Evolutionary conservation across 2,329 filamentous ascomycete species (phyloP).

Genomic region (Magnaporthiopsis incrustans): DNA sequence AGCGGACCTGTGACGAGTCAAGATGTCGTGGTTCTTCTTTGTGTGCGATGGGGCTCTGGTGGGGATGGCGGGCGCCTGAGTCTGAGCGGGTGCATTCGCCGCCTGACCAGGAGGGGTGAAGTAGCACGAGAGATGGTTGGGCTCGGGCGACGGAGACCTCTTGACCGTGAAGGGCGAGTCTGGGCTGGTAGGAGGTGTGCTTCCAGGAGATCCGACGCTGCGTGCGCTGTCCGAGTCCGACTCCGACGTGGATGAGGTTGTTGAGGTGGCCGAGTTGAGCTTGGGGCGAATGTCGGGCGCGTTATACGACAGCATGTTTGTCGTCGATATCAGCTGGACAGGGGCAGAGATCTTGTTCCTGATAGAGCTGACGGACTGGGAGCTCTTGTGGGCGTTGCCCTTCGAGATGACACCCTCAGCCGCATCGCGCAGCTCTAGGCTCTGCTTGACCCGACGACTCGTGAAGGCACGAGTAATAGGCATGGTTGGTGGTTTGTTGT

Average conservation of each 20-base stretch:
- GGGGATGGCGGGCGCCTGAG: slow-evolving; percentile 61
- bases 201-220: slow-evolving; percentile 42
- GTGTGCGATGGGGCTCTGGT: slow-evolving; percentile 78
- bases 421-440: slow-evolving; percentile 36
- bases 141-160: slow-evolving; percentile 46
- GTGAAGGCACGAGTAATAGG: slow-evolving; percentile 62
- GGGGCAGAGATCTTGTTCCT: slow-evolving; percentile 79
- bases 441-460: slow-evolving; percentile 57
- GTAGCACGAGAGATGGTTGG: slow-evolving; percentile 62
- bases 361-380: slow-evolving; percentile 36
- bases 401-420: slow-evolving; percentile 34
- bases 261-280: slow-evolving; percentile 43
- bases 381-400: slow-evolving; percentile 38
- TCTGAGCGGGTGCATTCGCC: slow-evolving; percentile 27
- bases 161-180: slow-evolving; percentile 48
- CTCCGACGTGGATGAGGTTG: slow-evolving; percentile 49
- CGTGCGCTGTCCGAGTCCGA: slow-evolving; percentile 64
- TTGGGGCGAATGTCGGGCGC: slow-evolving; percentile 67
- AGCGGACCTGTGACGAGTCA: slow-evolving; percentile 38
- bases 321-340: slow-evolving; percentile 81
- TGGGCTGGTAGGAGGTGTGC: slow-evolving; percentile 54
- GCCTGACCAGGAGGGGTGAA: slow-evolving; percentile 47
- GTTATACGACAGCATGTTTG: slow-evolving; percentile 93
- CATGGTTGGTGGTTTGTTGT: slow-evolving; percentile 16
- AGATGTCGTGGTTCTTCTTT: slow-evolving; percentile 69